Conservation (phyloP, 2,329 filamentous ascomycete species). For the Trichoderma koningiopsis region DNA sequence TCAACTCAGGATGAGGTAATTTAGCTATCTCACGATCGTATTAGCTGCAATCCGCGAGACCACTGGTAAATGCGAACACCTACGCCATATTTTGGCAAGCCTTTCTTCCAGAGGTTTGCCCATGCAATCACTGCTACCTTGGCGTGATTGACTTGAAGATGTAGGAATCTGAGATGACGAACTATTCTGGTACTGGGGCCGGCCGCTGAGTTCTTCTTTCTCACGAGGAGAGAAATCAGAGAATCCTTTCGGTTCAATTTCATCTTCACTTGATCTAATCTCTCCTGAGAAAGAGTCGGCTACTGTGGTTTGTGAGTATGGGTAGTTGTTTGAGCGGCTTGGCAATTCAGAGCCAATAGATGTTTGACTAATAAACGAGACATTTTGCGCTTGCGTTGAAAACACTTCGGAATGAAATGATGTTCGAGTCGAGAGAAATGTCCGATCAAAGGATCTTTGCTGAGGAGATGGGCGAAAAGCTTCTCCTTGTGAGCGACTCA, state of each 20-base stretch:
- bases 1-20: slow-evolving; percentile 44
- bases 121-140: background rate
- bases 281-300: slow-evolving; percentile 27
- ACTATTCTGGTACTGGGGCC: background rate
- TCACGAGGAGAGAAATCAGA: background rate
- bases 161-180: background rate
- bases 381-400: slow-evolving; percentile 30
- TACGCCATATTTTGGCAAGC: slow-evolving; percentile 45
- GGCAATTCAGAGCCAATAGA: slow-evolving; percentile 32
- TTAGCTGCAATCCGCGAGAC: background rate
- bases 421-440: slow-evolving; percentile 34
- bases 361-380: slow-evolving; percentile 37
- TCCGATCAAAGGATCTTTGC: background rate
- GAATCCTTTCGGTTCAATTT: background rate
- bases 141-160: background rate
- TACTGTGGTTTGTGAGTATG: slow-evolving; percentile 21
- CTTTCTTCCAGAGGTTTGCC: slow-evolving; percentile 31
- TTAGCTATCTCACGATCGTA: slow-evolving; percentile 34
- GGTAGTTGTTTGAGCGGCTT: slow-evolving; percentile 7
- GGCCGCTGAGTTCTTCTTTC: background rate
- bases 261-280: background rate
- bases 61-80: slow-evolving; percentile 28
- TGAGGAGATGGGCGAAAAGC: background rate
- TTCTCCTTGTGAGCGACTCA: background rate
- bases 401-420: slow-evolving; percentile 28